phyloP scores from a whole-genome alignment of 345 rosid genomes.

The Excoecaria cochinchinensis region DNA sequence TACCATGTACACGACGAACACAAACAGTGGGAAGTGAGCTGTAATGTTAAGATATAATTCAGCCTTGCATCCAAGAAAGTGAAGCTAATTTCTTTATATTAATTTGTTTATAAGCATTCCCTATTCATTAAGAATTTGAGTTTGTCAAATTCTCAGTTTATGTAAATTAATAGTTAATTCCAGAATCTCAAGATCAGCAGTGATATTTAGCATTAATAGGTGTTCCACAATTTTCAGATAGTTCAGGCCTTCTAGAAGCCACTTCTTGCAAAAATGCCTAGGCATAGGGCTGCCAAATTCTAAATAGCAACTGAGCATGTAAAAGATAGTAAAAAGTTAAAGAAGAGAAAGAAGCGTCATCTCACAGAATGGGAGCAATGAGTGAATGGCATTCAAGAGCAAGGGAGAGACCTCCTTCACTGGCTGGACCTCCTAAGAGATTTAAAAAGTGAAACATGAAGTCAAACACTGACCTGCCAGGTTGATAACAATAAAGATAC shows the following conservation, averaged over 20 bases:
- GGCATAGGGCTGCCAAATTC: neutral
- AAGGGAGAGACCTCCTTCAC: slow-evolving; percentile 89
- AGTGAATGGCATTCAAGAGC: slow-evolving; percentile 72
- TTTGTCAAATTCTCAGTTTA: neutral
- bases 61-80: neutral
- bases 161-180: neutral
- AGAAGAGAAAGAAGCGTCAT: slow-evolving; percentile 15
- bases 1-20: neutral
- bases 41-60: neutral
- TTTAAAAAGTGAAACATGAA: slow-evolving; percentile 13
- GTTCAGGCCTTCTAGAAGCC: neutral
- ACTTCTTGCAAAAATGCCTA: neutral
- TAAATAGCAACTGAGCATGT: neutral
- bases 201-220: neutral
- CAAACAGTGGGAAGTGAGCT: neutral
- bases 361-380: slow-evolving; percentile 92
- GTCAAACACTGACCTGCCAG: slow-evolving; percentile 8
- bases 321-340: neutral
- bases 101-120: neutral
- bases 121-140: neutral
- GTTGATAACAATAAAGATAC: neutral
- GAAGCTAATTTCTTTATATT: neutral
- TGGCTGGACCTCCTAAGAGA: slow-evolving; percentile 69
- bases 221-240: neutral
- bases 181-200: neutral